Base-by-base conservation (phyloP, 768 basidiomycete species). In the Leccinum obscurum region DNA sequence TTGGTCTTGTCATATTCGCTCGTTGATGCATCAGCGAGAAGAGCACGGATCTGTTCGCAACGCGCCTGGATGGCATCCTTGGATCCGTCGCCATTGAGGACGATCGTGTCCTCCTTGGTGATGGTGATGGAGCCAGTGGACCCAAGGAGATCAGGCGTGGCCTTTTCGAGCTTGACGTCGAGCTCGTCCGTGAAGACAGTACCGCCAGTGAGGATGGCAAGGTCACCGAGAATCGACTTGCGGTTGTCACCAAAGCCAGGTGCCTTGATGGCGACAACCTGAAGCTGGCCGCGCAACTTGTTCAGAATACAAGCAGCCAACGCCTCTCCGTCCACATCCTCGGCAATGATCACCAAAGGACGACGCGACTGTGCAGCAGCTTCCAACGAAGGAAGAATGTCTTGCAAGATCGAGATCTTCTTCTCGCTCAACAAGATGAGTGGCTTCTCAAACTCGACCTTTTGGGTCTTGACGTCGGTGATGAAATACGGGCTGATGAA, bases 191-290 rank as follows among this genome's bases (percentile, higher is more conserved):
- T 93, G 83, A 98, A 98, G 77, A 99, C 96, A 55, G 93, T 95
- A 62, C 96, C 95, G 55, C 96, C 96, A 4, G 96, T 98, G 66
- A 98, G 87, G 78, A 98, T 97, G 56, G 93, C 94, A 54, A 98
- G 84, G 71, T 98, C 95, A 60, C 96, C 96, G 57, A 98, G 90
- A 78, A 98, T 92, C 57, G 89, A 92, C 81, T 98, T 99, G 78
- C 96, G 90, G 86, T 98, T 99, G 80, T 98, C 96, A 69, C 96
- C 96, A 74, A 99, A 98, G 55, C 96, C 93, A 56, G 96, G 96
- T 17, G 96, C 95, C 81, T 99, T 98, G 78, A 98, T 86, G 52
- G 94, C 95, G 53, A 79, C 88, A 63, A 98, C 96, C 71, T 90
- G 88, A 59, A 99, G 88, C 75, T 98, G 96, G 35, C 96, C 96